Base-by-base conservation (phyloP, 2,329 filamentous ascomycete species). In the Cytospora leucostoma region DNA sequence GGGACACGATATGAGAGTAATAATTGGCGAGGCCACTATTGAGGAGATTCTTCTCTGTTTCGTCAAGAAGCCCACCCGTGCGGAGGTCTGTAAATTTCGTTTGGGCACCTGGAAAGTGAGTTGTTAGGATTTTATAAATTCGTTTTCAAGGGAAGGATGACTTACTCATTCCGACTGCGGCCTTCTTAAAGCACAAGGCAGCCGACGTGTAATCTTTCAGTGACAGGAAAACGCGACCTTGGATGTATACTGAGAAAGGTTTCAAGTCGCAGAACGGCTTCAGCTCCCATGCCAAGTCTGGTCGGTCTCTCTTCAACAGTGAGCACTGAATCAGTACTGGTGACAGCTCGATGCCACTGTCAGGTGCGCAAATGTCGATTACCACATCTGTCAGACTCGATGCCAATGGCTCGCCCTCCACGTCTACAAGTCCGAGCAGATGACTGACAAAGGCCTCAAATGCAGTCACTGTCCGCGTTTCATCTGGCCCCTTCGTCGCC, bases 111-210 rank as follows among this genome's bases (percentile, higher is more conserved):
- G 62, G 32, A 27, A 49, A 19, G n/a, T 34, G 32, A 35, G 66
- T 77, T 69, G 77, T 75, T 61, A 60, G 62, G 55, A n/a, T 13
- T 4, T 52, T 6, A 34, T 56, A 55, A 65, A 15, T 11, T 47
- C 12, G 7, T 6, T 37, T n/a, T 15, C 35, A 65, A 21, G 13
- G 33, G 0, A n/a, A 47, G 38, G 38, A 47, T n/a, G 59, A 82
- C 89, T 79, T 84, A 93, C 92, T 88, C 75, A 96, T 86, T 62
- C 89, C 88, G 70, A 91, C 89, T 21, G 92, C 91, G 65, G 93
- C 91, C 72, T 90, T 94, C 68, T 88, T 88, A 76, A 99, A 97
- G 71, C 87, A 85, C 34, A 85, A 79, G 34, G 91, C 85, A 61
- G 95, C 94, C 47, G 85, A 81, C 63, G 86, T 84, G 72, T 88